Evolutionary conservation across 495 filamentous ascomycete species (phyloP), one percentile per base, ranked within the genome.

Genomic region (Extremus antarcticus): DNA sequence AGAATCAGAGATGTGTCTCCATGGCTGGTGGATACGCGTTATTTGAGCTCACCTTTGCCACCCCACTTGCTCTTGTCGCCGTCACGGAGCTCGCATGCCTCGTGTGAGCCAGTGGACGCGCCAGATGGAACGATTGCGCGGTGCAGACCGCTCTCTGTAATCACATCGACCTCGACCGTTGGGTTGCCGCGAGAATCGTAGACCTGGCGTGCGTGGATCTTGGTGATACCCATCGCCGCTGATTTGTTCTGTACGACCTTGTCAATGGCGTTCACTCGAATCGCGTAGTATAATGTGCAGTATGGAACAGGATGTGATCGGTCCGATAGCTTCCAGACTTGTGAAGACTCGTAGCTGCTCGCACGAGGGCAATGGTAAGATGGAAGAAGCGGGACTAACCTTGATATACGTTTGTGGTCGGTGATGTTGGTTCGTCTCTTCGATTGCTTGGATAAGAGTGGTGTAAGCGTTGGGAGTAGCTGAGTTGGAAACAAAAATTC

Each of bases 161-260:
- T 85, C 68, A 99, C 82, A 70, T 97, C 94, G 62, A 97, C 94
- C 75, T 88, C 85, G 66, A 91, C 88, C 70, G 89, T 94, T 62
- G 89, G 88, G 79, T 95, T 97, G 70, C 92, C 94, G 69, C 94
- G 94, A 71, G 92, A 97, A 83, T 99, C 94, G 80, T 99, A 99
- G 76, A 99, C 89, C 62, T 83, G 88, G 68, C 94, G 91, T 68
- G 92, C 94, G 82, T 97, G 90, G 73, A 99, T 87, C 82, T 96
- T 96, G 70, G 85, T 82, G 79, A 99, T 97, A 67, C 84, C 76
- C 94, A 97, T 99, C 55, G 65, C 88, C 38, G 50, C 43, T 21
- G 22, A 39, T n/a, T n/a, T n/a, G n/a, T n/a, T n/a, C n/a, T n/a
- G n/a, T n/a, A n/a, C n/a, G n/a, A n/a, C n/a, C n/a, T n/a, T n/a